Conservation (phyloP, 23 red algal species). For the Gracilariopsis chorda region DNA sequence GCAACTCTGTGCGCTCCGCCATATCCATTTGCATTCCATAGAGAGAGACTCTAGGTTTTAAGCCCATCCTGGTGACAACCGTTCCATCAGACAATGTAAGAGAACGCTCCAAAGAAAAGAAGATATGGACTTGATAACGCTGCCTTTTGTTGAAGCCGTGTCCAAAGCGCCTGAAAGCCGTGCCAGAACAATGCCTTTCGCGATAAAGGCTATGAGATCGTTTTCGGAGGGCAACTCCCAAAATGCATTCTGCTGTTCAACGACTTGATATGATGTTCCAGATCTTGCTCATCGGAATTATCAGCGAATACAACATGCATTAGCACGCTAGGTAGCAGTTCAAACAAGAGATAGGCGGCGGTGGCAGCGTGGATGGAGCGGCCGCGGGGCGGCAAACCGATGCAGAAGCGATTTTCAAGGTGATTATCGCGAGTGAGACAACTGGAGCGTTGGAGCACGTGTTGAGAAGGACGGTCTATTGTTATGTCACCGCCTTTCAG, state of each 20-base stretch:
- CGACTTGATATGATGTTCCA: slow-evolving; percentile 44
- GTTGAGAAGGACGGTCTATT: slow-evolving; percentile 69
- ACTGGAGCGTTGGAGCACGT: slow-evolving; percentile 71
- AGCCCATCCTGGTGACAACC: slow-evolving; percentile 66
- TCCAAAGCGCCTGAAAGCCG: slow-evolving; percentile 59
- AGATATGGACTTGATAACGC: slow-evolving; percentile 52
- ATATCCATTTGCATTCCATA: too few relatives aligned
- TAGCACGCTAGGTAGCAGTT: slow-evolving; percentile 25
- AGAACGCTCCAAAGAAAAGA: background rate
- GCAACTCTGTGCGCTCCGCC: too few relatives aligned
- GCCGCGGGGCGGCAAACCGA: slow-evolving; percentile 75
- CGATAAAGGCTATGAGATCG: slow-evolving; percentile 71
- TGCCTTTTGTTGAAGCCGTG: background rate
- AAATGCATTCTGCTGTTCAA: slow-evolving; percentile 69
- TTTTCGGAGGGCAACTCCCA: slow-evolving; percentile 12
- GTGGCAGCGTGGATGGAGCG: slow-evolving; percentile 60
- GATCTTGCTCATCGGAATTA: background rate
- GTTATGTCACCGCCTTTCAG: slow-evolving; percentile 74
- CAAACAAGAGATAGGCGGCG: slow-evolving; percentile 36
- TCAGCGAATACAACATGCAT: slow-evolving; percentile 31
- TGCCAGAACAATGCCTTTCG: slow-evolving; percentile 73
- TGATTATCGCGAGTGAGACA: slow-evolving; percentile 23
- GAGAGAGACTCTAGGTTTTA: slow-evolving; percentile 50
- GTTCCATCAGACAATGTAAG: slow-evolving; percentile 43
- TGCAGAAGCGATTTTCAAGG: slow-evolving; percentile 73